phyloP scores from a whole-genome alignment of 441 rosid species.

The Viola pubescens region DNA sequence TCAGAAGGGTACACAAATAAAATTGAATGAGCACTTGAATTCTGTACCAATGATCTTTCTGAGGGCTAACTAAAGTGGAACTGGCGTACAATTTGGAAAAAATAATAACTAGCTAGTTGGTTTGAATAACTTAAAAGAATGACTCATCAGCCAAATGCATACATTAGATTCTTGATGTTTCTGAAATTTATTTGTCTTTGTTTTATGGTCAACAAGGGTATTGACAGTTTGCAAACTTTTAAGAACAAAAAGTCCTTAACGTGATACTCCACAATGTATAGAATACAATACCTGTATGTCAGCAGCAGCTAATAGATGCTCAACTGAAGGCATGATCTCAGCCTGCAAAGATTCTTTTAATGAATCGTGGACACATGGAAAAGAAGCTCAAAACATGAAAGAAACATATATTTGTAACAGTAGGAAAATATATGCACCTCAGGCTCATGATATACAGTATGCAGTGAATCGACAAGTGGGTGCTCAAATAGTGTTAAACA shows the following conservation, averaged over 20 bases:
- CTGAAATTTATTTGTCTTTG: too few relatives aligned
- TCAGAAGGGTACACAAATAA: background rate
- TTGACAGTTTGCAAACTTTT: background rate
- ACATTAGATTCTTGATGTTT: background rate
- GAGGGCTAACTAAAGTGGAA: background rate
- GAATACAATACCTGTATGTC: slow-evolving; percentile 63
- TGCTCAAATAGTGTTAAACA: slow-evolving; percentile 81
- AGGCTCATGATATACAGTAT: slow-evolving; percentile 67
- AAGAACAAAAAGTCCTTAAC: background rate
- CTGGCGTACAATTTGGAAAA: background rate
- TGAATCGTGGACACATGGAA: slow-evolving; percentile 13
- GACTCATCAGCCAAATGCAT: slow-evolving; percentile 1
- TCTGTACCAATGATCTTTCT: background rate
- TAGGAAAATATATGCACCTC: slow-evolving; percentile 39
- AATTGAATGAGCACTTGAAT: background rate
- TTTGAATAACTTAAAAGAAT: background rate
- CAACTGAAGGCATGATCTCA: slow-evolving; percentile 69
- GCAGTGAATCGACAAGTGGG: slow-evolving; percentile 68
- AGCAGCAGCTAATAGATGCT: slow-evolving; percentile 57
- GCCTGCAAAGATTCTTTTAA: slow-evolving; percentile 44
- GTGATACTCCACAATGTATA: slow-evolving; percentile 1
- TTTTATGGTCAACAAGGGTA: too few relatives aligned
- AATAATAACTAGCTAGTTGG: background rate
- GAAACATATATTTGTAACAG: slow-evolving; percentile 6
- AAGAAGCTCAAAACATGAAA: slow-evolving; percentile 10